phyloP scores from a whole-genome alignment of 371 early-diverging fungal species.

The Actinomortierella wolfii region DNA sequence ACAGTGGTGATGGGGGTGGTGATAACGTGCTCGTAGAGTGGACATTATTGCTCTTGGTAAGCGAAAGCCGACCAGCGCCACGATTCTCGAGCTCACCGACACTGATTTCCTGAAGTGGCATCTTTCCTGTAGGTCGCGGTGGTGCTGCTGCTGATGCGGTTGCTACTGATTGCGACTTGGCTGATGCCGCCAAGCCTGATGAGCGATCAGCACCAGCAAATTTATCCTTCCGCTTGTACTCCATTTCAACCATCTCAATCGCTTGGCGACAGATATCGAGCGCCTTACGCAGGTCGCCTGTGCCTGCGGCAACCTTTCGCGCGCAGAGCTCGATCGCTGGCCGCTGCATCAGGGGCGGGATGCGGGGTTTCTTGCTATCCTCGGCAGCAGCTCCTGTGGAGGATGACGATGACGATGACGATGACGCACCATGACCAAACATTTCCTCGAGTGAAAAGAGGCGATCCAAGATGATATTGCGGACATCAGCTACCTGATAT shows the following conservation, averaged over 20 bases:
- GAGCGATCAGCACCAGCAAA: not conserved
- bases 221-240: conserved; percentile 48
- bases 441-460: conserved; percentile 52
- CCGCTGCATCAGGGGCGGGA: conserved; percentile 73
- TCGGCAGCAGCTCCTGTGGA: conserved; percentile 14
- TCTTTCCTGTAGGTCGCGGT: conserved; percentile 1
- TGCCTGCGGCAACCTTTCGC: conserved; percentile 87
- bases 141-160: conserved; percentile 3
- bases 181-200: no score
- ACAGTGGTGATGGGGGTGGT: not conserved
- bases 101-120: conserved; percentile 25
- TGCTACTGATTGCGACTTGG: not conserved
- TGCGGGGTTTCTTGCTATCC: conserved; percentile 5
- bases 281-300: conserved; percentile 91
- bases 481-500: conserved; percentile 82
- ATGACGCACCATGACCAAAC: not conserved
- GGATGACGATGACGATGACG: conserved; percentile 8
- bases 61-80: conserved; percentile 7
- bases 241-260: conserved; percentile 79
- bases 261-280: conserved; percentile 90
- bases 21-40: not conserved
- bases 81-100: conserved; percentile 24
- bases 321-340: conserved; percentile 91
- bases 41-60: conserved; percentile 1
- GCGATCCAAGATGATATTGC: conserved; percentile 82